Evolutionary conservation across 345 rosid species (phyloP).

Genomic region (Eucalyptus tenuipes): DNA sequence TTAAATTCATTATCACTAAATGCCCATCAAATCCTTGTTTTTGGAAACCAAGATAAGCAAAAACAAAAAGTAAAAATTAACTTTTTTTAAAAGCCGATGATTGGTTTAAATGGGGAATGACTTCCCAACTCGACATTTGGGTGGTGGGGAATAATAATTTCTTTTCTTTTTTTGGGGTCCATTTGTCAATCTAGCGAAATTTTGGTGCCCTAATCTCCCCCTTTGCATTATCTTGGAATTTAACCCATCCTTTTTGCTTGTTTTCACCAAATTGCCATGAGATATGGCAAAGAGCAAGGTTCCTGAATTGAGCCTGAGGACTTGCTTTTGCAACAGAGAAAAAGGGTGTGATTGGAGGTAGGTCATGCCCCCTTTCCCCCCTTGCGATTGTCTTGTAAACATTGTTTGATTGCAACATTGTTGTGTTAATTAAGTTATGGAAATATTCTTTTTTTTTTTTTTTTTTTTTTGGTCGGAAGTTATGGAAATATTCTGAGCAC

Average conservation of each 20-base stretch:
- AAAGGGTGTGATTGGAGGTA: neutral
- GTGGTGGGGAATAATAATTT: neutral
- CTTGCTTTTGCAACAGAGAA: neutral
- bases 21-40: neutral
- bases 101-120: neutral
- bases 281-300: neutral
- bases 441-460: too few relatives aligned
- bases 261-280: neutral
- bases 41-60: neutral
- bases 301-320: neutral
- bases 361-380: neutral
- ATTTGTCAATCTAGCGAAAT: neutral
- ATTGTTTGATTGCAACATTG: neutral
- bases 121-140: neutral
- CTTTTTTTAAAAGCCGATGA: neutral
- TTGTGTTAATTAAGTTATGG: neutral
- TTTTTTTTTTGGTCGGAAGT: too few relatives aligned
- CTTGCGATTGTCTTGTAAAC: neutral
- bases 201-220: neutral
- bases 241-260: neutral
- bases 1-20: neutral
- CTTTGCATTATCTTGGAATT: neutral
- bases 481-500: neutral
- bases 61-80: neutral
- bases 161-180: neutral